These are phyloP conservation scores for Leccinellum rugosiceps DNA, from an alignment of 768 basidiomycete species.

Conservation along the genomic window DNA sequence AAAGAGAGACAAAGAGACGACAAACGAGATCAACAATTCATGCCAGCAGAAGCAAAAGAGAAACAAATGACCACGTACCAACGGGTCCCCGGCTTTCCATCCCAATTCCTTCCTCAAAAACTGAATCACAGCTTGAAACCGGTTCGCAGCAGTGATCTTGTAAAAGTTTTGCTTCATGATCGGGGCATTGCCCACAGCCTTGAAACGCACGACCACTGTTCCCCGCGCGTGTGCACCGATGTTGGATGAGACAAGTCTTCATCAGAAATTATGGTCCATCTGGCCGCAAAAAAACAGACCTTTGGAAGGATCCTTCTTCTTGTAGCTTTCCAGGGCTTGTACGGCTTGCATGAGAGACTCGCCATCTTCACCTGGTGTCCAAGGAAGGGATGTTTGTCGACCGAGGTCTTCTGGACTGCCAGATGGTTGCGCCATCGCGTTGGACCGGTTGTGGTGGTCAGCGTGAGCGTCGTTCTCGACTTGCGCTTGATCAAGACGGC, in stretches of 20 bases:
- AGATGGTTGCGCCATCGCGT: conserved; percentile 27
- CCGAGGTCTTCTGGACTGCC: conserved; percentile 36
- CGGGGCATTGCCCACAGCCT: conserved; percentile 95
- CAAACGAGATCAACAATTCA: not conserved
- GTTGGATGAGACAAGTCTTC: not conserved
- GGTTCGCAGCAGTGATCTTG: conserved; percentile 92
- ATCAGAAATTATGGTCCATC: not conserved
- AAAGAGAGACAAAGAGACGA: conserved; percentile 16
- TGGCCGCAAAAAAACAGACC: conserved; percentile 38
- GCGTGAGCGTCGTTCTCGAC: not conserved
- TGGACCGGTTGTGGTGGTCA: conserved; percentile 6
- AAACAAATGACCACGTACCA: conserved; percentile 48
- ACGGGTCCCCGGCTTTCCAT: conserved; percentile 80
- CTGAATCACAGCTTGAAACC: conserved; percentile 93
- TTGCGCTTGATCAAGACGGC: not conserved
- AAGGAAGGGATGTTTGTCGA: conserved; percentile 29
- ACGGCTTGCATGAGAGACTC: conserved; percentile 45
- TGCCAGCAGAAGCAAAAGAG: not conserved
- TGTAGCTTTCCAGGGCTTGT: conserved; percentile 80
- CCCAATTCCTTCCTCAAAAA: conserved; percentile 87
- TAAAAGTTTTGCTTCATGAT: conserved; percentile 99
- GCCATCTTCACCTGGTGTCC: conserved; percentile 32
- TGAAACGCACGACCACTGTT: conserved; percentile 93
- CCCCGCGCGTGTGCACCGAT: not conserved
- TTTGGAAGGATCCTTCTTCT: conserved; percentile 80